phyloP scores from a whole-genome alignment of 164 flowering plant genomes.

The Akebia trifoliata region DNA sequence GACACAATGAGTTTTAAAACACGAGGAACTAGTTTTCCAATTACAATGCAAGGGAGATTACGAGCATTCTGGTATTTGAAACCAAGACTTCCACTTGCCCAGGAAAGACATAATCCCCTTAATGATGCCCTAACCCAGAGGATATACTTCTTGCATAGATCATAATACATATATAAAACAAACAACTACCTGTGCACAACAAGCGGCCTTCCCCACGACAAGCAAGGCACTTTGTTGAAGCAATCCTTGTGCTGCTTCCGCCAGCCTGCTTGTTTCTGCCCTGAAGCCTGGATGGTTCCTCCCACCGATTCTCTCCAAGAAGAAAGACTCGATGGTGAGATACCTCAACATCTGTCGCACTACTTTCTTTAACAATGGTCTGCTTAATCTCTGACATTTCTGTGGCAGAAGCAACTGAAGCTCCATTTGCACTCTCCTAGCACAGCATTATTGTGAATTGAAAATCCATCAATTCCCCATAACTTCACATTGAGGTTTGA shows the following conservation, averaged over 20 bases:
- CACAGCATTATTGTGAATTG: slow-evolving; percentile 2
- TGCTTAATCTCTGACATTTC: slow-evolving; percentile 47
- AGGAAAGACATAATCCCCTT: too few relatives aligned
- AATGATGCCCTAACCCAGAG: too few relatives aligned
- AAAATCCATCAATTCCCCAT: background rate
- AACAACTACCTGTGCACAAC: slow-evolving; percentile 60
- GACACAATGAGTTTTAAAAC: too few relatives aligned
- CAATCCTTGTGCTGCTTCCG: slow-evolving; percentile 19
- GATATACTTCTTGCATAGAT: background rate
- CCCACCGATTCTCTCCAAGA: slow-evolving; percentile 98
- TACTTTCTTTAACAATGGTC: slow-evolving; percentile 37
- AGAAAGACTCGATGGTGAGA: slow-evolving; percentile 72
- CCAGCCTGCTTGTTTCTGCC: slow-evolving; percentile 26
- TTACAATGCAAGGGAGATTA: too few relatives aligned
- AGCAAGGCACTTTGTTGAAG: slow-evolving; percentile 44
- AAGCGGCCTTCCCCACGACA: slow-evolving; percentile 90
- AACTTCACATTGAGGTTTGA: background rate
- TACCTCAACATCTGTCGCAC: slow-evolving; percentile 32
- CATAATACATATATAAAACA: background rate
- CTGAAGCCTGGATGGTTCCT: slow-evolving; percentile 77
- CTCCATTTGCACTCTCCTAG: slow-evolving; percentile 59
- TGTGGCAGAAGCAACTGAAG: slow-evolving; percentile 42
- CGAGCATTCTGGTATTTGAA: background rate
- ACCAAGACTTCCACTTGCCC: background rate
- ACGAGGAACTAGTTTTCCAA: too few relatives aligned